Evolutionary conservation across 164 flowering plant species (phyloP), one percentile per base, ranked within the genome.

Genomic region (Liriodendron chinense): DNA sequence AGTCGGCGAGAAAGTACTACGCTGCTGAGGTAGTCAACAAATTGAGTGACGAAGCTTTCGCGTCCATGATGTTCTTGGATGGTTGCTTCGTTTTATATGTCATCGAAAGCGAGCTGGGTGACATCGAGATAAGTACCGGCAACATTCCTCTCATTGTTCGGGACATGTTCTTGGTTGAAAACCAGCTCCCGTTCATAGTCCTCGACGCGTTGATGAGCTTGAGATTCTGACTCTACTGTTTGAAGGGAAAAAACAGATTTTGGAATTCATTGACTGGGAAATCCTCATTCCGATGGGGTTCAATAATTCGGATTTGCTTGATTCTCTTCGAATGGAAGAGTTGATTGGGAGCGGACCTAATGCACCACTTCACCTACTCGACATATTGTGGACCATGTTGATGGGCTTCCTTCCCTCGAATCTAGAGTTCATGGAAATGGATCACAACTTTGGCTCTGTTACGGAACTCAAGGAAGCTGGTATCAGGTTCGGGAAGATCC

Each of bases 131-230:
- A 47, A 23, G 23, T 24, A 77, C 76, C 50, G 77, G 77, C 1
- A 9, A 63, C 21, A 24, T 43, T 18, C 64, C 62, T 12, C 23
- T 8, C 28, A 20, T 77, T 1, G 43, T 25, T 21, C 26, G 71
- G 47, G 82, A 80, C 49, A 57, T 80, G 75, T n/a, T 80, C 65
- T n/a, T 74, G 65, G 13, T 80, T 20, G 80, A 80, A 65, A 75
- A 80, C 73, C 80, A 80, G 18, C 34, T 77, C 21, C 80, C 83
- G 3, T 48, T 69, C 22, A 56, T 59, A 0, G 72, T 74, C 13
- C 77, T 77, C 3, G 3, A 47, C 22, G 53, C 25, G 47, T 26
- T 74, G 34, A 34, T 26, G 21, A 57, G n/a, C n/a, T 57, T 57
- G 1, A 57, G 20, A n/a, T n/a, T 7, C 12, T 14, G 18, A 16